Conservation (phyloP, 169 alveolate genomes). For the Cryptosporidium ubiquitum region DNA sequence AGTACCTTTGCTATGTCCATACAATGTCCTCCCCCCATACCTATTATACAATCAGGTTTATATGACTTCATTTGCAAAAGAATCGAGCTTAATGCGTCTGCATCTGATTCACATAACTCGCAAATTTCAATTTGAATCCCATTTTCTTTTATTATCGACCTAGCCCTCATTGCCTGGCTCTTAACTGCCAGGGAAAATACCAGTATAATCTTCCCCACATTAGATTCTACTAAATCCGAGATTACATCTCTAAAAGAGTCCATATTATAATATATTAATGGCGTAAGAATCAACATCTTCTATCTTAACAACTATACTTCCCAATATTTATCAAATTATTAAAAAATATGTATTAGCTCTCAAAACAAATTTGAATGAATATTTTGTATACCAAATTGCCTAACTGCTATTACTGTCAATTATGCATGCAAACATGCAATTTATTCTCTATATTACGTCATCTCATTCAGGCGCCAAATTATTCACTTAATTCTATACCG, state of each 20-base stretch:
- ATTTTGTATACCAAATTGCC: not conserved
- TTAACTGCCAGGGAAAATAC: conserved; percentile 33
- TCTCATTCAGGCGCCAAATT: not conserved
- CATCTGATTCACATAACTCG: conserved; percentile 67
- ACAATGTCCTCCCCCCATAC: conserved; percentile 72
- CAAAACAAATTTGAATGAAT: not conserved
- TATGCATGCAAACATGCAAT: conserved; percentile 17
- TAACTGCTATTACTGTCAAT: not conserved
- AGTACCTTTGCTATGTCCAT: conserved; percentile 63
- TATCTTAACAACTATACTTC: conserved; percentile 6
- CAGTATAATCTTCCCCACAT: conserved; percentile 7
- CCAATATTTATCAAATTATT: not conserved
- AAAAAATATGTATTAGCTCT: not conserved
- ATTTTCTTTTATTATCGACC: not conserved
- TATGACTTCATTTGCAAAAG: conserved; percentile 49
- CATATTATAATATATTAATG: conserved; percentile 38
- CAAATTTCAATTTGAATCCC: conserved; percentile 31
- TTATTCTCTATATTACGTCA: conserved; percentile 27
- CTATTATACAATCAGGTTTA: conserved; percentile 61
- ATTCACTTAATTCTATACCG: not conserved
- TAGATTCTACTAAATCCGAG: conserved; percentile 31
- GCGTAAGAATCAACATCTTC: conserved; percentile 57
- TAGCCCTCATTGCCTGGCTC: not conserved
- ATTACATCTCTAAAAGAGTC: conserved; percentile 60
- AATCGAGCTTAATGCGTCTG: conserved; percentile 25